Evolutionary conservation across 305 asterid genomes (phyloP), one percentile per base, ranked within the genome.

Genomic region (Rubia tinctorum): DNA sequence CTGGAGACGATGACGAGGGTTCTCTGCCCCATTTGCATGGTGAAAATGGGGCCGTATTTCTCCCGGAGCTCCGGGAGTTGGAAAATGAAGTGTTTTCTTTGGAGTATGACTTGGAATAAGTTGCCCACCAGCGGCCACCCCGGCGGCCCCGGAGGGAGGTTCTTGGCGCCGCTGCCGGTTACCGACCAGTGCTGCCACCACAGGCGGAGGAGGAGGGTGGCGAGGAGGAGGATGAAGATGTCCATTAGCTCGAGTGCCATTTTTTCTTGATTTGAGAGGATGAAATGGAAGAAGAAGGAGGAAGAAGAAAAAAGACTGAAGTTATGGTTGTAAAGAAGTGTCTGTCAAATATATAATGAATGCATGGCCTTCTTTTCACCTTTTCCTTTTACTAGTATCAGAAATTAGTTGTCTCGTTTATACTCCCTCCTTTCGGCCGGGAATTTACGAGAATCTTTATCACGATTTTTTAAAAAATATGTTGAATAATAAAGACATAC

Each of bases 81-180:
- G 70, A 68, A 91, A 6, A 94, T 88, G 85, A 94, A 94, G 2
- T 80, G 91, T 11, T 91, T 89, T 37, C 96, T 87, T 42, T 90
- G 90, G 87, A 91, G 91, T 77, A 91, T 80, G n/a, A 90, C 90
- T 65, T 94, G 97, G 82, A 91, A 88, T 0, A 94, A 70, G 75
- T 94, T 94, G 4, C 98, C 98, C 1, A 94, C 97, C 3, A 94
- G 20, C n/a, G 98, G 98, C 98, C 98, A 94, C 25, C 97, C 97
- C 0, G 88, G 93, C 17, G 97, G 98, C 58, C 98, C 97, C 0
- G 98, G 97, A 7, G 98, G 98, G 72, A 91, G 93, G 78, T 89
- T 90, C 70, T 72, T 85, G 0, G 70, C 34, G 2, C 82, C 87
- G 0, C 83, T 79, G 27, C 84, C 79, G n/a, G 86, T 73, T 71